Base-by-base conservation (phyloP, 2,329 filamentous ascomycete species). In the Alternaria dauci region DNA sequence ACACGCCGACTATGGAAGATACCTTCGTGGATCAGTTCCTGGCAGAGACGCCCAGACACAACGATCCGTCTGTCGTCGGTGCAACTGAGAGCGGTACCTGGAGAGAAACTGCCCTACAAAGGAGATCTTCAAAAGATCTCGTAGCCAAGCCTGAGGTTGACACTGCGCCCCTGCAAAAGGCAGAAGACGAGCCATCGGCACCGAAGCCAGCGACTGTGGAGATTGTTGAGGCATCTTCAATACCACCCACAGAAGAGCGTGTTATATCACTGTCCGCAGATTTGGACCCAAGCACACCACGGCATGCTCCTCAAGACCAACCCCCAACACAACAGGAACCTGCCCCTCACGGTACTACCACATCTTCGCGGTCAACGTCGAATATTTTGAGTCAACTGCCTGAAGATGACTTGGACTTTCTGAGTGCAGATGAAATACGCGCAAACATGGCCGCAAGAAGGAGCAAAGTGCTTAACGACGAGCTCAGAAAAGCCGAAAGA, bases 391-490 rank as follows among this genome's bases (percentile, higher is more conserved):
- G 68, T 6, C 74, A 73, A 7, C 62, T 78, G 11, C 76, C 78
- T 2, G 62, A 76, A 43, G 70, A 80, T 42, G 79, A 82, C 54
- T 67, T 82, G 18, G 80, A 83, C 48, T 69, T 76, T 7, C 67
- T 83, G 28, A 81, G 74, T 48, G 78, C 80, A 5, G 74, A 72
- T 12, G 73, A 79, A 23, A 76, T 82, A n/a, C 77, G 81, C 26
- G 79, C 81, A 30, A 74, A 75, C 16, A 81, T 82, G 74, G 77
- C 78, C n/a, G 54, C 53, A 14, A 77, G 65, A 30, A 66, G 59
- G 18, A 50, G 25, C 12, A 60, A 58, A 20, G 34, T 60, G 8
- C 48, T 53, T 8, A 52, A 44, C n/a, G 53, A 54, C 30, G 66
- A 69, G 23, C 67, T 66, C 34, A 61, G 36, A 32, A 61, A 54